A percentile compares a stretch with the other conserved stretches of the same genome.
phyloP scores from a whole-genome alignment of 768 basidiomycete species.

The Boletus rex-veris region DNA sequence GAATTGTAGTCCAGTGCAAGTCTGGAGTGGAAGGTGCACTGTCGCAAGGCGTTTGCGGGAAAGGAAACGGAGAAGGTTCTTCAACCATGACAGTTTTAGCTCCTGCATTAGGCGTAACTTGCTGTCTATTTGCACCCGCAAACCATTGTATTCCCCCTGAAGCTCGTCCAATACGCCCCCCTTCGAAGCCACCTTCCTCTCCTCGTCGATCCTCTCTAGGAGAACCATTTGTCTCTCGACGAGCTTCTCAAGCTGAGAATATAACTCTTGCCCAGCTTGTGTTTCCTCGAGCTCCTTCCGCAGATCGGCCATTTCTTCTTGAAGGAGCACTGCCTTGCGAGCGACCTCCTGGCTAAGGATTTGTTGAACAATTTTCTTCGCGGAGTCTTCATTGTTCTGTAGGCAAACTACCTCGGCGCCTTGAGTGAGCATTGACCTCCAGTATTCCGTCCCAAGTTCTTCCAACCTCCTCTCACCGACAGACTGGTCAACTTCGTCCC shows the following conservation, averaged over 20 bases:
- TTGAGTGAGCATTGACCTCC: conserved; percentile 5
- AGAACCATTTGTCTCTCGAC: conserved; percentile 7
- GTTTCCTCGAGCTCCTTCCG: conserved; percentile 10
- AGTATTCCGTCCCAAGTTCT: not conserved
- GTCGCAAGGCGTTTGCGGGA: not conserved
- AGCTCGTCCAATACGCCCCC: not conserved
- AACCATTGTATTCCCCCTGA: conserved; percentile 1
- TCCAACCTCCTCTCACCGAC: too few relatives aligned
- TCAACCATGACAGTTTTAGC: conserved; percentile 7
- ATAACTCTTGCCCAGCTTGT: conserved; percentile 2
- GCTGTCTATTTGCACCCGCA: conserved; percentile 5
- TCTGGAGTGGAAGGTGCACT: too few relatives aligned
- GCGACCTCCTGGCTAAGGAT: not conserved
- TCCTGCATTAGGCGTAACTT: conserved; percentile 8
- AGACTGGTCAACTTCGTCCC: too few relatives aligned
- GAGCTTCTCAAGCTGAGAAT: conserved; percentile 6
- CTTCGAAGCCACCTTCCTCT: conserved; percentile 2
- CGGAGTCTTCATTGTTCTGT: conserved; percentile 4
- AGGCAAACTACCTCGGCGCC: conserved; percentile 11
- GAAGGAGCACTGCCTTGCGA: not conserved
- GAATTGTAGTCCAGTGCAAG: too few relatives aligned
- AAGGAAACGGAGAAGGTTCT: not conserved
- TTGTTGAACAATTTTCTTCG: conserved; percentile 4
- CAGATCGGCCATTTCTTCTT: conserved; percentile 7
- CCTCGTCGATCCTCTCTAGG: conserved; percentile 4